These are phyloP conservation scores for Pythium phragmitis DNA, from an alignment of 352 stramenopile species.

Conservation along the genomic window DNA sequence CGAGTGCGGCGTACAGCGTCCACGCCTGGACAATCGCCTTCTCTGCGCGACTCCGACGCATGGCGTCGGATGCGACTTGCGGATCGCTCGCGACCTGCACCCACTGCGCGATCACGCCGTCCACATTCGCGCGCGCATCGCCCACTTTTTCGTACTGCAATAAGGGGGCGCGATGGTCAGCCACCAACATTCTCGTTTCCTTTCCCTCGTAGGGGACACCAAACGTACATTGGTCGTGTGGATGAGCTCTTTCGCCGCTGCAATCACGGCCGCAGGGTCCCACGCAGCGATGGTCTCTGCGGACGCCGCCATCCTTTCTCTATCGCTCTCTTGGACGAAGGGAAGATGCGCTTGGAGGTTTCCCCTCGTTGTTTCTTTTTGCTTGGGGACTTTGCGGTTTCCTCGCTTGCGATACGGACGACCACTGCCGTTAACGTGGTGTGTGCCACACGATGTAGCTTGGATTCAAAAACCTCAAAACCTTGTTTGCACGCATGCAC, in stretches of 20 bases:
- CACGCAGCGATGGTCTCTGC: constrained; percentile 39
- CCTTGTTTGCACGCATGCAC: background rate
- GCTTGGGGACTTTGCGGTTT: background rate
- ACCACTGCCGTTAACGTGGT: background rate
- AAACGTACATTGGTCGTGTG: constrained; percentile 72
- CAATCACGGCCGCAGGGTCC: constrained; percentile 51
- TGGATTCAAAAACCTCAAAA: constrained; percentile 1
- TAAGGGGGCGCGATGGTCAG: background rate
- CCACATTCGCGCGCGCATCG: constrained; percentile 52
- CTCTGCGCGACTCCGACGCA: constrained; percentile 18
- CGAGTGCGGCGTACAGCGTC: constrained; percentile 63
- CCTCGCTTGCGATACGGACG: constrained; percentile 3
- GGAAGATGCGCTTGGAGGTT: constrained; percentile 5
- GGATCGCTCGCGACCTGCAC: constrained; percentile 26
- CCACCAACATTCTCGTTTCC: background rate
- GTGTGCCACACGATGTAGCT: constrained; percentile 5
- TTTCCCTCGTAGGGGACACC: background rate
- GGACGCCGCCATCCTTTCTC: constrained; percentile 10
- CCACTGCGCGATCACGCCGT: constrained; percentile 48
- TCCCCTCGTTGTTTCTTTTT: constrained; percentile 6
- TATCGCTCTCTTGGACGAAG: background rate
- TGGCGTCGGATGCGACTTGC: background rate
- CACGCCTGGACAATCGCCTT: constrained; percentile 44
- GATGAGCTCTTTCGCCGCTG: constrained; percentile 66
- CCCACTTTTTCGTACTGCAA: constrained; percentile 68